phyloP scores from a whole-genome alignment of 192 early-diverging fungal genomes.

The Coemansia biformis region DNA sequence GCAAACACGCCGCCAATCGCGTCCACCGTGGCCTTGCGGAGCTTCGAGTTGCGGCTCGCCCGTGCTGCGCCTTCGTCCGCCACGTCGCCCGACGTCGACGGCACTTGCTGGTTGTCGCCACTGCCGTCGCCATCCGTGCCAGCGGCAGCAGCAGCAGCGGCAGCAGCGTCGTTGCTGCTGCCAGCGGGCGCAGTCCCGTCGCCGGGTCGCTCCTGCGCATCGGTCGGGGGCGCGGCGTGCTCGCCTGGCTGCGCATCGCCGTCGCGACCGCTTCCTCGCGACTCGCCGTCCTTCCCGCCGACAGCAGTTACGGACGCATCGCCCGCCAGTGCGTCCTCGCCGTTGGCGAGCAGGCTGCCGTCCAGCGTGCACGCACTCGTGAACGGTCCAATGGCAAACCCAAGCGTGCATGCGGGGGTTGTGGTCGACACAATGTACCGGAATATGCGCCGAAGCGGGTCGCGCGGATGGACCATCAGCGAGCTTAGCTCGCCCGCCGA shows the following conservation, averaged over 20 bases:
- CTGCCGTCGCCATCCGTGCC: no score
- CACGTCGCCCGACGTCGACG: not conserved
- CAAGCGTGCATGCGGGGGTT: constrained; percentile 65
- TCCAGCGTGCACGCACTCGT: constrained; percentile 38
- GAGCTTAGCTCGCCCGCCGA: constrained; percentile 68
- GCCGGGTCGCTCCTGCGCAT: no score
- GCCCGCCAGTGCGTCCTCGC: not conserved
- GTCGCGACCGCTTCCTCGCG: no score
- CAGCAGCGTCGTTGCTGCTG: no score
- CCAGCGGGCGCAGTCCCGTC: no score
- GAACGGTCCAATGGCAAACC: constrained; percentile 69
- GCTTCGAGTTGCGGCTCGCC: constrained; percentile 11
- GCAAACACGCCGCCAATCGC: constrained; percentile 61
- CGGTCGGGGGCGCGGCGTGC: no score
- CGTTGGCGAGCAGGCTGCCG: constrained; percentile 17
- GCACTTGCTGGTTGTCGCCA: not conserved
- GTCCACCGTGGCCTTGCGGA: constrained; percentile 29
- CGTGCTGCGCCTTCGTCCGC: no score
- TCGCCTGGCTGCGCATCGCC: no score
- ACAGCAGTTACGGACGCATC: not conserved
- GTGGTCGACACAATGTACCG: constrained; percentile 64
- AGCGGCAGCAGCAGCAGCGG: no score
- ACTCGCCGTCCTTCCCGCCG: not conserved
- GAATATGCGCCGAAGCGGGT: constrained; percentile 57
- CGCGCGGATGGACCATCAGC: constrained; percentile 57